These are phyloP conservation scores for Zanthoxylum bungeanum DNA, from an alignment of 345 rosid species.

Conservation along the genomic window DNA sequence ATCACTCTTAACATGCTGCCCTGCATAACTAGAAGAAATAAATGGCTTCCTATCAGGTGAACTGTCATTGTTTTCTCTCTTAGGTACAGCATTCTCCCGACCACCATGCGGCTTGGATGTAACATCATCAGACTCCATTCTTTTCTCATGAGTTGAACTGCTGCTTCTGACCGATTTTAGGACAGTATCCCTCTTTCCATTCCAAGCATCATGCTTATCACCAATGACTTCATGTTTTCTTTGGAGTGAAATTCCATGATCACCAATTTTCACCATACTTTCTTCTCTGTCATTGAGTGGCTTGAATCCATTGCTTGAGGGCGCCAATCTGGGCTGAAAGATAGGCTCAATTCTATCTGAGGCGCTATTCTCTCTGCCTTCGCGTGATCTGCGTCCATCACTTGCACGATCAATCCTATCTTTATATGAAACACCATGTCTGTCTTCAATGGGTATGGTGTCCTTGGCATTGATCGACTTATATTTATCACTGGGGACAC, in stretches of 20 bases:
- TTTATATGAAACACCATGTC: slow-evolving; percentile 22
- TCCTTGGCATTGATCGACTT: slow-evolving; percentile 32
- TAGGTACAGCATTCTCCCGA: slow-evolving; percentile 37
- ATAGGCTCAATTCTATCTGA: slow-evolving; percentile 25
- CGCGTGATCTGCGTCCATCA: slow-evolving; percentile 27
- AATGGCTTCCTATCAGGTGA: slow-evolving; percentile 23
- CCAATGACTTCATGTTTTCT: slow-evolving; percentile 35
- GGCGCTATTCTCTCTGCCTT: slow-evolving; percentile 27
- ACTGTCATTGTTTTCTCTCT: slow-evolving; percentile 25
- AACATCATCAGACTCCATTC: slow-evolving; percentile 23
- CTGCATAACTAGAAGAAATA: slow-evolving; percentile 22
- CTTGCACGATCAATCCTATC: slow-evolving; percentile 19
- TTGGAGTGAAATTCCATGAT: slow-evolving; percentile 20
- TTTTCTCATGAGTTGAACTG: slow-evolving; percentile 41
- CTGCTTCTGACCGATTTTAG: slow-evolving; percentile 42
- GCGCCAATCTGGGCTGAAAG: slow-evolving; percentile 30
- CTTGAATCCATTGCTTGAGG: slow-evolving; percentile 28
- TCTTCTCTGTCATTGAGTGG: slow-evolving; percentile 25
- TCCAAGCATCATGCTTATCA: slow-evolving; percentile 34
- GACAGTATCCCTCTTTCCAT: slow-evolving; percentile 36
- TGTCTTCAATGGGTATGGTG: slow-evolving; percentile 25
- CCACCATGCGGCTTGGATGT: slow-evolving; percentile 30
- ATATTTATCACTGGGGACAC: slow-evolving; percentile 27
- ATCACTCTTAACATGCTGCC: slow-evolving; percentile 24
- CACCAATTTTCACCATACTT: slow-evolving; percentile 28